These are phyloP conservation scores for Adansonia rubrostipa DNA, from an alignment of 441 rosid genomes.

Conservation along the genomic window DNA sequence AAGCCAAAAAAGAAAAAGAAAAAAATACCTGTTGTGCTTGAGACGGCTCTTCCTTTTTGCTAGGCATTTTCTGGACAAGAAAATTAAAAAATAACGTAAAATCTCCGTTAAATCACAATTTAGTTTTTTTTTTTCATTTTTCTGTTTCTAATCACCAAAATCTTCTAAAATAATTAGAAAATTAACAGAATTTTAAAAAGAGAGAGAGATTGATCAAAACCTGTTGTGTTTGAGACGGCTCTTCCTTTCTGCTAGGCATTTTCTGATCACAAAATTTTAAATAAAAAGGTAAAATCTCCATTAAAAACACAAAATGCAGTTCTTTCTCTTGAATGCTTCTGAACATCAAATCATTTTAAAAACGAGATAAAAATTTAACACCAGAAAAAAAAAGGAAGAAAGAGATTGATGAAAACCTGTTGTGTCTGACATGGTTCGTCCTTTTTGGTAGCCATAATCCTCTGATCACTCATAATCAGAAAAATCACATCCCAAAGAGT, in stretches of 20 bases:
- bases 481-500: conserved; percentile 22
- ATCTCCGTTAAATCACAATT: not conserved
- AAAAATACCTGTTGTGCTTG: conserved; percentile 32
- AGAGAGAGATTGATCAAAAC: conserved; percentile 8
- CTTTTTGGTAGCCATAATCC: conserved; percentile 36
- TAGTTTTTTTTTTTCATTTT: not conserved
- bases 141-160: not conserved
- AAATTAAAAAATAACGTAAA: not conserved
- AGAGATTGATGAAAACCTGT: conserved; percentile 8
- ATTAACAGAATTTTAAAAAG: not conserved
- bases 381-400: not conserved
- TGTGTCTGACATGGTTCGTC: conserved; percentile 45
- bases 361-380: not conserved
- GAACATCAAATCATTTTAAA: not conserved
- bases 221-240: conserved; percentile 42
- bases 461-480: conserved; percentile 31
- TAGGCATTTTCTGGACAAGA: conserved; percentile 35
- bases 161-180: not conserved
- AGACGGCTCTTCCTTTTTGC: conserved; percentile 43
- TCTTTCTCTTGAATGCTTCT: not conserved
- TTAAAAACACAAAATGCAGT: not conserved
- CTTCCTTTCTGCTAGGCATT: conserved; percentile 43
- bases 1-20: not conserved
- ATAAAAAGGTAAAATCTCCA: not conserved
- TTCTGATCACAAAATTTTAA: not conserved